Conservation (phyloP, 257 asterid species). For the Haberlea rhodopensis region DNA sequence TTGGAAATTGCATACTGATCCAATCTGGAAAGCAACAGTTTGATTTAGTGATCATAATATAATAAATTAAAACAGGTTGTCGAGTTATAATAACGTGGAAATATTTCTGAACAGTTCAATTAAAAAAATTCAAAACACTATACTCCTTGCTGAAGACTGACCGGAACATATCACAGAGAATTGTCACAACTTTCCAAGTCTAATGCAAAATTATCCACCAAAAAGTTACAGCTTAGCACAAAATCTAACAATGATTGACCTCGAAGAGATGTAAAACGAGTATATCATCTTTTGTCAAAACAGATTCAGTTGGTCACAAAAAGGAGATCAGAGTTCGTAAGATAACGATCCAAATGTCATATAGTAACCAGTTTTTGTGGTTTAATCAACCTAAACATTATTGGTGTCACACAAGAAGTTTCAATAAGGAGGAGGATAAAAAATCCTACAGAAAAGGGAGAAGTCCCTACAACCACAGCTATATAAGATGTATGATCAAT, state of each 20-base stretch:
- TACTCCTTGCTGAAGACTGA: too few relatives aligned
- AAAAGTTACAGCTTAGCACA: too few relatives aligned
- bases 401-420: not conserved
- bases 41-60: constrained; percentile 1
- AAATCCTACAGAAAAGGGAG: not conserved
- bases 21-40: constrained; percentile 50
- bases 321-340: too few relatives aligned
- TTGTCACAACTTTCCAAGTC: too few relatives aligned
- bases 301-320: not conserved
- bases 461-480: not conserved
- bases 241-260: not conserved
- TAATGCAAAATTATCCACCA: too few relatives aligned
- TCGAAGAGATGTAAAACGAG: not conserved
- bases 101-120: not conserved
- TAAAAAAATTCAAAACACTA: too few relatives aligned
- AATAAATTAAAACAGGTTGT: constrained; percentile 7
- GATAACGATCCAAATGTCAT: not conserved
- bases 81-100: not conserved
- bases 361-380: not conserved
- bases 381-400: too few relatives aligned
- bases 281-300: not conserved
- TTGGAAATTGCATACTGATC: constrained; percentile 97
- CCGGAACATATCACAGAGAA: too few relatives aligned
- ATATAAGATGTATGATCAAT: constrained; percentile 3
- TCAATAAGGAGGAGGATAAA: constrained; percentile 1